These are phyloP conservation scores for Backusella liffmaniae DNA, from an alignment of 192 early-diverging fungal genomes.

Conservation along the genomic window DNA sequence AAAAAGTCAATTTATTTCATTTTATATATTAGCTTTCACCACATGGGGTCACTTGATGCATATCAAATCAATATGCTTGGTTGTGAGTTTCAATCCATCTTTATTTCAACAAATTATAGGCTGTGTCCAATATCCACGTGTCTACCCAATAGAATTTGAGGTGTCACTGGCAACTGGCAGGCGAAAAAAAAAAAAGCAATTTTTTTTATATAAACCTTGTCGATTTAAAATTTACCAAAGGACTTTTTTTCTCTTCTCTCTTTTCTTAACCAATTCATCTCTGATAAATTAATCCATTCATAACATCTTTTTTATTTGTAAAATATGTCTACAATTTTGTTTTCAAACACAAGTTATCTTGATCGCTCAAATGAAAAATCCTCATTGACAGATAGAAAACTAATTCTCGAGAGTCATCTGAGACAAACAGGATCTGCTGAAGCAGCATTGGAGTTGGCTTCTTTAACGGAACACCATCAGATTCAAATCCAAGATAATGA, in stretches of 20 bases:
- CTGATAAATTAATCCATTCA: too few relatives aligned
- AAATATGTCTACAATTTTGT: conserved; percentile 8
- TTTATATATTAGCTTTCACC: neutral
- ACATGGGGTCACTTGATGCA: conserved; percentile 6
- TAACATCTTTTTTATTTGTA: neutral
- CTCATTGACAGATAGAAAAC: neutral
- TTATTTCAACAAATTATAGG: neutral
- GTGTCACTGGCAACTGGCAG: neutral
- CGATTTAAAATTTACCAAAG: neutral
- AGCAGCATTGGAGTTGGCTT: conserved; percentile 10
- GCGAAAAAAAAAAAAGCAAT: neutral
- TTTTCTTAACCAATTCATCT: neutral
- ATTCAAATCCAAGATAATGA: neutral
- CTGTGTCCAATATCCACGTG: neutral
- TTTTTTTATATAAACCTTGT: neutral
- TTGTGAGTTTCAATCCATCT: neutral
- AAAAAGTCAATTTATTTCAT: neutral
- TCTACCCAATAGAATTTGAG: neutral
- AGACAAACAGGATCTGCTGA: neutral
- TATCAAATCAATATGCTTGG: neutral
- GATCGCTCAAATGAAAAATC: neutral
- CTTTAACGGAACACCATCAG: neutral
- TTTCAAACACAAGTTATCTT: neutral
- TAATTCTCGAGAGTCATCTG: neutral
- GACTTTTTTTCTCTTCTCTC: neutral